A percentile compares a stretch with the other conserved stretches of the same genome.
Conservation (phyloP, 2,329 filamentous ascomycete genomes). For the Fusarium pseudoanthophilum region DNA sequence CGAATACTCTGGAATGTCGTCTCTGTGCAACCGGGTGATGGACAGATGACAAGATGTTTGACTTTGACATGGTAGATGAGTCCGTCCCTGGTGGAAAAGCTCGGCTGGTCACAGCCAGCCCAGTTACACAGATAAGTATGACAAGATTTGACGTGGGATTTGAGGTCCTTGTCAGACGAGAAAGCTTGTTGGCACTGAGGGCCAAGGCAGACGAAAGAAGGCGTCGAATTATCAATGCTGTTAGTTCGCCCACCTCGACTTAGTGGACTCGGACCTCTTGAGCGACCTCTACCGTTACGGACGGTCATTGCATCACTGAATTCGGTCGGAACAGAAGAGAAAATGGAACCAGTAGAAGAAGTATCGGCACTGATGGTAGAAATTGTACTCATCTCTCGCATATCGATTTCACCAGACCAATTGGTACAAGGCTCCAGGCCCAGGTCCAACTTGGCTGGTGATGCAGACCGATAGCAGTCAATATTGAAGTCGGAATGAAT, state of each 20-base stretch:
- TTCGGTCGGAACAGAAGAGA: constrained; percentile 48
- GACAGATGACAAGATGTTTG: constrained; percentile 57
- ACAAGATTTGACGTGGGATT: constrained; percentile 40
- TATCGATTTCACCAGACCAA: constrained; percentile 6
- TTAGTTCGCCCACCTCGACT: constrained; percentile 16
- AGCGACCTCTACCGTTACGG: constrained; percentile 17
- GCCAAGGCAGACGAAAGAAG: constrained; percentile 43
- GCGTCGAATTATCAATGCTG: constrained; percentile 21
- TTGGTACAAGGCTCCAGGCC: constrained; percentile 10
- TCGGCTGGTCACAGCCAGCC: constrained; percentile 50
- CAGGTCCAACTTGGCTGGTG: constrained; percentile 23
- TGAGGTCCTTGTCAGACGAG: constrained; percentile 38
- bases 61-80: constrained; percentile 57
- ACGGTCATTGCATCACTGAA: constrained; percentile 36
- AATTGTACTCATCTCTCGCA: constrained; percentile 40
- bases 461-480: constrained; percentile 24
- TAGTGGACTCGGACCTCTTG: constrained; percentile 43
- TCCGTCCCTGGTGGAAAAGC: constrained; percentile 52
- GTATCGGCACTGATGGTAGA: constrained; percentile 41
- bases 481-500: constrained; percentile 14
- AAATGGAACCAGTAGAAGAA: constrained; percentile 46
- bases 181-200: constrained; percentile 45
- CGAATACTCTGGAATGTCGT: constrained; percentile 49
- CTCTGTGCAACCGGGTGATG: constrained; percentile 52
- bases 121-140: constrained; percentile 54